Evolutionary conservation across 2,329 filamentous ascomycete species (phyloP), one percentile per base, ranked within the genome.

Genomic region (Penicillium oxalicum): DNA sequence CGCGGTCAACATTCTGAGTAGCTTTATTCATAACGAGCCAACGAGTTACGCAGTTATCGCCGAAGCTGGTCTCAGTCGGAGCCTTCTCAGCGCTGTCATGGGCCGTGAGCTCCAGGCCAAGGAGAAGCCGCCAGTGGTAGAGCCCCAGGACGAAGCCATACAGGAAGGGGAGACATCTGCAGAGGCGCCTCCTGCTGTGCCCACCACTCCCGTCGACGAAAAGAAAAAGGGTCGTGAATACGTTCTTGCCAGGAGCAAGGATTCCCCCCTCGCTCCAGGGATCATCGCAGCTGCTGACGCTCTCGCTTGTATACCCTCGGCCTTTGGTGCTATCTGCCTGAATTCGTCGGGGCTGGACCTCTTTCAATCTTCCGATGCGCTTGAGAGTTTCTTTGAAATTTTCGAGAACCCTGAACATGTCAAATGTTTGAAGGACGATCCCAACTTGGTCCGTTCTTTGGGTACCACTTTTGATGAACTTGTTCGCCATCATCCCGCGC

Each of bases 11-110:
- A 91, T 96, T 48, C 75, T 98, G 44, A 93, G 88, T 63, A 91
- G 89, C 60, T 98, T 98, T 69, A 95, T 99, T 61, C 94, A 99
- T 70, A 96, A 97, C 64, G 93, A 98, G 62, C 93, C 93, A 0
- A 98, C 93, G 0, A 98, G 93, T 68, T 98, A 95, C 66, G 86
- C 89, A 27, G 89, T 95, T 25, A 93, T 99, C 56, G 89, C 88
- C 11, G 93, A 99, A 70, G 91, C 93, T 44, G 90, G 90, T 24
- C 79, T 98, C 59, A 91, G 93, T 61, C 86, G 86, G 64, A 88
- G 84, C 44, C 86, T 96, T 50, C 77, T 99, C 11, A 85, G 91
- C 67, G 83, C 91, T 3, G 80, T 97, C 46, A 94, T 78, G 43
- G 67, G 71, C 34, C 67, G 67, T 51, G 57, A 65, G 32, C 58